Evolutionary conservation across 2,329 filamentous ascomycete species (phyloP).

Genomic region (Pyricularia grisea): DNA sequence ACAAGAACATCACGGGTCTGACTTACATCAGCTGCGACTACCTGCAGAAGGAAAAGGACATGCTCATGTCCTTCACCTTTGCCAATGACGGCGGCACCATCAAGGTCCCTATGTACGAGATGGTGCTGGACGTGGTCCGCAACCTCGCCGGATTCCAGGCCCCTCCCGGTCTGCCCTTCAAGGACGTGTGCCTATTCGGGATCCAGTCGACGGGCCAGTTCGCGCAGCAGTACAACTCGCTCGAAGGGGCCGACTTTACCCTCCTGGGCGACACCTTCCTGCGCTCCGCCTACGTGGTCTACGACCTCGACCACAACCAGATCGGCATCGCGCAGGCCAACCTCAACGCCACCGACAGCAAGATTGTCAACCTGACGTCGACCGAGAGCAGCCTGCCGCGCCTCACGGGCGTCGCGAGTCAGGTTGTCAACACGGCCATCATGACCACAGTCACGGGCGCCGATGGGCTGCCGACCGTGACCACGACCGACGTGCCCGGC

Average conservation of each 20-base stretch:
- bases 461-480: slow-evolving; percentile 1
- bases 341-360: slow-evolving; percentile 31
- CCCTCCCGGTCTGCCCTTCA: slow-evolving; percentile 25
- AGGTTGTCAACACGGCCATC: slow-evolving; percentile 14
- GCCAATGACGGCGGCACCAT: slow-evolving; percentile 13
- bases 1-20: slow-evolving; percentile 22
- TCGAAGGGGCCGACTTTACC: slow-evolving; percentile 13
- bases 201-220: slow-evolving; percentile 33
- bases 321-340: slow-evolving; percentile 44
- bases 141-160: slow-evolving; percentile 10
- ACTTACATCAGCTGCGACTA: slow-evolving; percentile 31
- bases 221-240: slow-evolving; percentile 10
- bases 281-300: slow-evolving; percentile 43
- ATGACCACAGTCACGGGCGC: background rate
- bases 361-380: slow-evolving; percentile 35
- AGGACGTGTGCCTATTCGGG: slow-evolving; percentile 43
- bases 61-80: slow-evolving; percentile 24
- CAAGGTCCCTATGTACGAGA: slow-evolving; percentile 22
- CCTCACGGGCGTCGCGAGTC: slow-evolving; percentile 32
- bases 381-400: slow-evolving; percentile 27
- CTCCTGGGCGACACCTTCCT: slow-evolving; percentile 39
- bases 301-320: slow-evolving; percentile 40
- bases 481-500: background rate
- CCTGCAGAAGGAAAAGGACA: slow-evolving; percentile 17
- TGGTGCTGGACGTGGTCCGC: slow-evolving; percentile 28